A percentile compares a stretch with the other conserved stretches of the same genome.
phyloP scores from a whole-genome alignment of 2,329 filamentous ascomycete species.

The Alternaria arbusti region DNA sequence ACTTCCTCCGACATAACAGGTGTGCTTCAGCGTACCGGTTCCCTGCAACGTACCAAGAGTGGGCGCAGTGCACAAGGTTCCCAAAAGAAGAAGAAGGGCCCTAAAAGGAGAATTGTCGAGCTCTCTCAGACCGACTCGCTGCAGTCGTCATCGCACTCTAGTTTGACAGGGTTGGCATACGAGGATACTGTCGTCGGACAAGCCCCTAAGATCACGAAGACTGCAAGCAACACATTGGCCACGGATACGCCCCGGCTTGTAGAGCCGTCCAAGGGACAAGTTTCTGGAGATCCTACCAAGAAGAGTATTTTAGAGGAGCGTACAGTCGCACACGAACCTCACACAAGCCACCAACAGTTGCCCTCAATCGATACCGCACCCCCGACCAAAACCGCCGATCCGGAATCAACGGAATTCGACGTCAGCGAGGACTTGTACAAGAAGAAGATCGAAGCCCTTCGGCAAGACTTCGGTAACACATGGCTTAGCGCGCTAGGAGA shows the following conservation, averaged over 20 bases:
- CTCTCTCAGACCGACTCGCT: conserved; percentile 56
- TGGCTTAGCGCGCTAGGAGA: conserved; percentile 89
- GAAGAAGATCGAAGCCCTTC: conserved; percentile 84
- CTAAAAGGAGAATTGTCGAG: conserved; percentile 65
- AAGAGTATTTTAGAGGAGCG: conserved; percentile 30
- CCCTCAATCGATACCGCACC: conserved; percentile 42
- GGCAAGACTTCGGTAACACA: conserved; percentile 82
- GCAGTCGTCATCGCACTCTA: conserved; percentile 36
- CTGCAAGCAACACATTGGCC: conserved; percentile 12
- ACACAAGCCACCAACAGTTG: conserved; percentile 35
- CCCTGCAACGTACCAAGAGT: conserved; percentile 47
- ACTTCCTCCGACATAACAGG: conserved; percentile 22
- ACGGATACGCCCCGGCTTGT: conserved; percentile 35
- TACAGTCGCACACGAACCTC: conserved; percentile 24
- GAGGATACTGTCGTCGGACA: conserved; percentile 26
- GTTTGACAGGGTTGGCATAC: conserved; percentile 38
- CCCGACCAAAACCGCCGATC: conserved; percentile 20
- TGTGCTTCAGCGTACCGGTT: conserved; percentile 29
- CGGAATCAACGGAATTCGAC: conserved; percentile 62
- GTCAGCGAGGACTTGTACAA: conserved; percentile 79
- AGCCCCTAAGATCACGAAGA: conserved; percentile 24
- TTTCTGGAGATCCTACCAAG: conserved; percentile 40
- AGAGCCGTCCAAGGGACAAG: conserved; percentile 30
- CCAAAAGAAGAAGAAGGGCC: conserved; percentile 64
- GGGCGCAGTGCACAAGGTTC: conserved; percentile 52